Evolutionary conservation across 2,329 filamentous ascomycete genomes (phyloP).

Genomic region (Exophiala spinifera): DNA sequence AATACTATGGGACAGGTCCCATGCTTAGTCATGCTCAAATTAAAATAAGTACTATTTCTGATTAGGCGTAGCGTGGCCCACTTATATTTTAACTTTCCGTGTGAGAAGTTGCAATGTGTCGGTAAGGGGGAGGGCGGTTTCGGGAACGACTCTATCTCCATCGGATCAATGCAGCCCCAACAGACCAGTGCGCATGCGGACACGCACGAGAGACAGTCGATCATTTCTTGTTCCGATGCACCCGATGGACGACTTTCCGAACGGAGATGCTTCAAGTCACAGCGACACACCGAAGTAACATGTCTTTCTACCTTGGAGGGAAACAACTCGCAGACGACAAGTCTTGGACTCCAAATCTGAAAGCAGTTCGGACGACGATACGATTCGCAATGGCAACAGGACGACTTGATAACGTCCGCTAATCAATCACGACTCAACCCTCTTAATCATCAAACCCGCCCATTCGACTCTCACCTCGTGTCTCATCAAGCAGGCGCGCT

Average conservation of each 20-base stretch:
- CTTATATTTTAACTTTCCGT: conserved; percentile 3
- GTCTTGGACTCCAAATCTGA: conserved; percentile 33
- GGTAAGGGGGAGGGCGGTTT: conserved; percentile 2
- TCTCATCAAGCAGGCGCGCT: conserved; percentile 35
- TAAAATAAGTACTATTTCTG: neutral
- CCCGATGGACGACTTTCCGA: conserved; percentile 29
- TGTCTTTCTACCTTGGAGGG: conserved; percentile 33
- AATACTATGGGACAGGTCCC: neutral
- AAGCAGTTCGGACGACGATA: conserved; percentile 33
- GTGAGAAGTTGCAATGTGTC: too few relatives aligned
- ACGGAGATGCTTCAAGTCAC: conserved; percentile 30
- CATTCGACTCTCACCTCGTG: too few relatives aligned
- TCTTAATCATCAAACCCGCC: too few relatives aligned
- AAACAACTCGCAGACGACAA: conserved; percentile 25
- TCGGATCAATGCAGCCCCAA: conserved; percentile 8
- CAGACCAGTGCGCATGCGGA: conserved; percentile 27
- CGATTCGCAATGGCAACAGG: conserved; percentile 33
- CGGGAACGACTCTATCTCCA: conserved; percentile 25
- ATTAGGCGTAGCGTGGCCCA: neutral
- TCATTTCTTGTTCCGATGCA: conserved; percentile 32
- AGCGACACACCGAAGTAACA: conserved; percentile 28
- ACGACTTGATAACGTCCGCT: conserved; percentile 19
- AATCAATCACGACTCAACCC: too few relatives aligned
- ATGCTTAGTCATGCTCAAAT: neutral
- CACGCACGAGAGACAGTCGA: conserved; percentile 31